These are phyloP conservation scores for Ceriops zippeliana DNA, from an alignment of 345 rosid genomes.

Conservation along the genomic window DNA sequence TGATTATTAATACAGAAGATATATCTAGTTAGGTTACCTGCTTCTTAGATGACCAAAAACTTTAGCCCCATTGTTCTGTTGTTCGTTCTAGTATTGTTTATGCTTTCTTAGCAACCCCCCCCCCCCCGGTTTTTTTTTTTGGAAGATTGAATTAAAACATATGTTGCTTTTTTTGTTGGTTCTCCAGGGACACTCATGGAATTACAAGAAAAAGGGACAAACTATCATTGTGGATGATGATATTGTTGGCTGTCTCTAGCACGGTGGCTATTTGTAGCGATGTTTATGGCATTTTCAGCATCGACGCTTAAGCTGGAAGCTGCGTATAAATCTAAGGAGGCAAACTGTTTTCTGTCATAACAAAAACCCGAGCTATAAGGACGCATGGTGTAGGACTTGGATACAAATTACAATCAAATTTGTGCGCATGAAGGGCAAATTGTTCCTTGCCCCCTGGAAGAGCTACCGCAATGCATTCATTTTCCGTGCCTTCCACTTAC, in stretches of 20 bases:
- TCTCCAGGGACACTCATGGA: constrained; percentile 45
- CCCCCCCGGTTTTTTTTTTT: background rate
- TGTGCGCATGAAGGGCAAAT: no score
- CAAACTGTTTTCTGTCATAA: background rate
- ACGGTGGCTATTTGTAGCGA: constrained; percentile 56
- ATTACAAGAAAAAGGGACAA: constrained; percentile 52
- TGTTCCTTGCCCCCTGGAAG: no score
- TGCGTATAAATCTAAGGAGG: constrained; percentile 8
- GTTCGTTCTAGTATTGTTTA: background rate
- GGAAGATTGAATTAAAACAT: background rate
- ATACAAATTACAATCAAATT: no score
- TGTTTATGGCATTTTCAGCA: constrained; percentile 36
- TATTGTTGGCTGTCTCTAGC: constrained; percentile 51
- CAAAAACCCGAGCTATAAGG: constrained; percentile 1
- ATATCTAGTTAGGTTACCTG: background rate
- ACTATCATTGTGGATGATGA: constrained; percentile 53
- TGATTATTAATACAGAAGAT: background rate
- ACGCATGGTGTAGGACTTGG: background rate
- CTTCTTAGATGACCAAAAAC: background rate
- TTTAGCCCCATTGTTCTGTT: background rate
- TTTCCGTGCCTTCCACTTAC: no score
- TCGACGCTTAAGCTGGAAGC: constrained; percentile 22
- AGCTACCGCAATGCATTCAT: no score
- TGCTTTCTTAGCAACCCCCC: no score
- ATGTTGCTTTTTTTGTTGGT: background rate